Percentiles rank a stretch among this genome's conserved stretches.
These are phyloP conservation scores for Fraxinus pennsylvanica DNA, from an alignment of 257 asterid species.

Conservation along the genomic window DNA sequence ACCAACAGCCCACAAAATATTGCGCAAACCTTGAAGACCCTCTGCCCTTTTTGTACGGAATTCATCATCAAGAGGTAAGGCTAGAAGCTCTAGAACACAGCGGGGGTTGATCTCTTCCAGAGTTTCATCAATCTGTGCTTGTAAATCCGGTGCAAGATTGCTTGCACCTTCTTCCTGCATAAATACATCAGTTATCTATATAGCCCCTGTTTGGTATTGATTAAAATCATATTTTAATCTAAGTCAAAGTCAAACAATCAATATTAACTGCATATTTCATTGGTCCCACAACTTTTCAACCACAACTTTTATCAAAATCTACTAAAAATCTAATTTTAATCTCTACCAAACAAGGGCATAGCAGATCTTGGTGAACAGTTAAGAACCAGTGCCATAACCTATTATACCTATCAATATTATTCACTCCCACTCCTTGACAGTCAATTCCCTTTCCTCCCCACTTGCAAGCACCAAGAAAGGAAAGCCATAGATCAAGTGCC, in stretches of 20 bases:
- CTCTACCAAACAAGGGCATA: too few species aligned
- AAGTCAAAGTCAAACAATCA: too few species aligned
- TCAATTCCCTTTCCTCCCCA: neutral
- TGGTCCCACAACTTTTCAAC: too few species aligned
- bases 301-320: too few species aligned
- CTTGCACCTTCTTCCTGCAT: slow-evolving; percentile 96
- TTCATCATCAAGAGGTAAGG: slow-evolving; percentile 77
- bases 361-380: slow-evolving; percentile 2
- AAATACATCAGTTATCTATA: slow-evolving; percentile 13
- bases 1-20: slow-evolving; percentile 96
- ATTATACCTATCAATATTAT: slow-evolving; percentile 3
- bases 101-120: slow-evolving; percentile 87
- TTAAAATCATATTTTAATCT: too few species aligned
- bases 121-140: slow-evolving; percentile 93
- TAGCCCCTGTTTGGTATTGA: too few species aligned
- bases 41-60: slow-evolving; percentile 67
- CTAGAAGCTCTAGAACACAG: slow-evolving; percentile 79
- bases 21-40: slow-evolving; percentile 94
- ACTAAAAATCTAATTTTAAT: too few species aligned
- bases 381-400: slow-evolving; percentile 5
- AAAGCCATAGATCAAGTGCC: slow-evolving; percentile 1
- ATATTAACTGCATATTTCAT: too few species aligned
- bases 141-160: slow-evolving; percentile 86
- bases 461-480: neutral
- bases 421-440: neutral